Evolutionary conservation across 345 rosid species (phyloP), one percentile per base, ranked within the genome.

Genomic region (Kernera saxatilis): DNA sequence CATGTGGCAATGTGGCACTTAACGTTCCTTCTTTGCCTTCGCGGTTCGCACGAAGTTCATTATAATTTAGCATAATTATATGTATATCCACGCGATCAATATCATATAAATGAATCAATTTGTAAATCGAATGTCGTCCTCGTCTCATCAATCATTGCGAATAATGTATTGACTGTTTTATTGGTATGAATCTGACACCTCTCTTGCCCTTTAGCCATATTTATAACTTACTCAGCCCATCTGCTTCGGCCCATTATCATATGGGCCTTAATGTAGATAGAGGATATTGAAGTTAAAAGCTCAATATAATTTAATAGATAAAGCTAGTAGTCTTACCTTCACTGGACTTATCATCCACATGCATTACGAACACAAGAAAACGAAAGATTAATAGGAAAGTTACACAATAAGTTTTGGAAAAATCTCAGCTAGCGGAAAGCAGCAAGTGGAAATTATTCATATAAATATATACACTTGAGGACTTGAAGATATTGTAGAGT

Each of bases 1-100:
- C 43, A 46, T 46, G 69, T 44, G 29, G 39, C 67, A 50, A 51
- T 50, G 52, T 71, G 45, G 7, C 45, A 71, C 12, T 19, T 19
- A 22, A 5, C 58, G 69, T 33, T 63, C 48, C 51, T 55, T 63
- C 37, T 52, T 72, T 23, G 37, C 55, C 69, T 33, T 63, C 8
- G 55, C 19, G 58, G 71, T 55, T 64, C 71, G 26, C 71, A 73
- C 65, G 71, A 64, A 54, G 58, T 64, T 64, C 77, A 54, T 54
- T 54, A 8, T 2, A 53, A 17, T 6, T 19, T 25, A 18, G 29
- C 56, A 53, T 62, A 17, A 63, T 63, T 52, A 41, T 44, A 10
- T 44, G 53, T 52, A 41, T 44, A 10, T 44, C 64, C 64, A 4
- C 54, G 64, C 64, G 32, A 64, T 53, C 40, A 41, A 25, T 17